Evolutionary conservation across 345 rosid genomes (phyloP), one percentile per base, ranked within the genome.

Genomic region (Murraya koenigii): DNA sequence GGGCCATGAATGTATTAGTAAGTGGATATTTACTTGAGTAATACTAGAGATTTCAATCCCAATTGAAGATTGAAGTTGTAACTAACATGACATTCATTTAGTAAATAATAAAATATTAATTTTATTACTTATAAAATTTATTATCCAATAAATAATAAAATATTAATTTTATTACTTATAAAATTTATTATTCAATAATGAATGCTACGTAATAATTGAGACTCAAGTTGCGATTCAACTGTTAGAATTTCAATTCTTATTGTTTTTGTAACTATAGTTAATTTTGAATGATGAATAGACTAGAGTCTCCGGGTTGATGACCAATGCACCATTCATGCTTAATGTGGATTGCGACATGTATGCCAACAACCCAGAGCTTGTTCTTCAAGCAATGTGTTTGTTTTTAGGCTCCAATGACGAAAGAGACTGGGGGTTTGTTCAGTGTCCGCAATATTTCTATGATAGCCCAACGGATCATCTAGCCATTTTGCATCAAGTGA

Each of bases 321-420:
- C 92, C 9, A 92, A 92, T 69, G 93, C 98, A 3, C 92, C 96
- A 0, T 84, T 84, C 86, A 89, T 90, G 88, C 74, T 93, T 41
- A 94, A 92, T 75, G 88, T 94, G 28, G 97, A 94, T 70, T 94
- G 96, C 26, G 97, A 93, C 70, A 91, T 89, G 92, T 93, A 65
- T 64, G 92, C 28, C 1, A 87, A 90, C 74, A 88, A 90, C 74
- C 87, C 94, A 5, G 67, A 85, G 13, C 80, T 85, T 61, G 68
- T 89, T 70, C 66, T 69, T 11, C 87, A 84, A 47, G 92, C 93
- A 22, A 82, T 86, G 85, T 92, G 93, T 71, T 62, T 84, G 11
- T 79, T 90, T 20, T 71, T 90, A 0, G 81, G 77, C 0, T 66
- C 86, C 5, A 26, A 0, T 41, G 15, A 49, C 6, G 83, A 76